These are phyloP conservation scores for Iris macrosiphon DNA, from an alignment of 106 monocot genomes.

Conservation along the genomic window DNA sequence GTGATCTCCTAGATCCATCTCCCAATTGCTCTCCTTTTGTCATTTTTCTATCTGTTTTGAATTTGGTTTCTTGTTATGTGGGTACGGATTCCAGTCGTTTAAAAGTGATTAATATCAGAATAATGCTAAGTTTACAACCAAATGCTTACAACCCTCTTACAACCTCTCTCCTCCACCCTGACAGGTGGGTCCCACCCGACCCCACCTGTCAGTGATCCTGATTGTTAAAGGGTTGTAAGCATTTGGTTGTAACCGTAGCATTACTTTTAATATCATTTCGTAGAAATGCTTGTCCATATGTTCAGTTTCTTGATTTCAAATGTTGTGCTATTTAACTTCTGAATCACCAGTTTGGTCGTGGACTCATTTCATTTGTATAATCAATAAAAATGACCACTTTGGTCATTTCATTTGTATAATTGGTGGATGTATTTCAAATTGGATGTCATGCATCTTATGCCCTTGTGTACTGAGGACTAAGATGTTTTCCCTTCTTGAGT, in stretches of 20 bases:
- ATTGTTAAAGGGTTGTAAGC: background rate
- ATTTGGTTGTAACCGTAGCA: background rate
- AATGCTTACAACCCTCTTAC: background rate
- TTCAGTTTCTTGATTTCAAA: too few species aligned
- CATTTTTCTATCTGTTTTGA: background rate
- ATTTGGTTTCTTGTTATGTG: background rate
- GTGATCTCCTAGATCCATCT: background rate
- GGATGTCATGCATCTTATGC: background rate
- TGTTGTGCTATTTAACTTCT: too few species aligned
- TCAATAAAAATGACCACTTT: too few species aligned
- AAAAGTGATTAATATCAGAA: background rate
- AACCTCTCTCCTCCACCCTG: background rate
- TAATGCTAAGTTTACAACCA: background rate
- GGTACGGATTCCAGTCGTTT: background rate
- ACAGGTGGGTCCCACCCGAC: too few species aligned
- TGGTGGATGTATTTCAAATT: too few species aligned
- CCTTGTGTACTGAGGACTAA: background rate
- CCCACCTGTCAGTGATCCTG: too few species aligned
- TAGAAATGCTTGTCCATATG: too few species aligned
- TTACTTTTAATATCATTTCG: too few species aligned
- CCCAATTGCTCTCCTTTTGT: background rate
- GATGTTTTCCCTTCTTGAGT: background rate
- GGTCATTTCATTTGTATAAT: background rate
- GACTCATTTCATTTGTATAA: too few species aligned
- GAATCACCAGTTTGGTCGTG: too few species aligned